A percentile compares a stretch with the other conserved stretches of the same genome.
Evolutionary conservation across 192 early-diverging fungal genomes (phyloP).

Genomic region (Chytriomyces sp.): DNA sequence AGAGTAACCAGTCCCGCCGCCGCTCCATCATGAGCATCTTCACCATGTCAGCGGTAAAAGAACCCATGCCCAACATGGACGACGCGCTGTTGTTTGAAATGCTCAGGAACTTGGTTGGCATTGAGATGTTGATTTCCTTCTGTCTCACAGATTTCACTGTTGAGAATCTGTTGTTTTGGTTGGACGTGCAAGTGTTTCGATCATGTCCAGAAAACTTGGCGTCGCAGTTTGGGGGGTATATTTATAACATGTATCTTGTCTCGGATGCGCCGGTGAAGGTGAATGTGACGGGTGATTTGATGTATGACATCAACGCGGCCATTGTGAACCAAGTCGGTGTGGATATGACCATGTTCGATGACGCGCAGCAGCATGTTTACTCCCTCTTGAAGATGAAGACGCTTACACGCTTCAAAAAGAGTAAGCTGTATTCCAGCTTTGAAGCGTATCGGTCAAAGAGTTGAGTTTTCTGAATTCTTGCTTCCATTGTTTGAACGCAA

Average conservation of each 20-base stretch:
- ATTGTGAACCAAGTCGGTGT: conserved; percentile 27
- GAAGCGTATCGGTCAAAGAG: conserved; percentile 9
- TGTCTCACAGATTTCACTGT: conserved; percentile 74
- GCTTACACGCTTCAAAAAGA: conserved; percentile 74
- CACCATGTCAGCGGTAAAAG: neutral
- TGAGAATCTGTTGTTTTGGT: conserved; percentile 80
- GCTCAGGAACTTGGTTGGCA: conserved; percentile 43
- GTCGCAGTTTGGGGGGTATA: conserved; percentile 51
- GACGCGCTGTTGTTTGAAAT: conserved; percentile 4
- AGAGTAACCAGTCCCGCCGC: neutral
- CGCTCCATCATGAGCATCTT: neutral
- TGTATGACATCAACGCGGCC: conserved; percentile 59
- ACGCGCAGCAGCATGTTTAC: conserved; percentile 77
- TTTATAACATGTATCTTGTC: conserved; percentile 78
- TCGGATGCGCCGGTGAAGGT: conserved; percentile 72
- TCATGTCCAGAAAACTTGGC: conserved; percentile 15
- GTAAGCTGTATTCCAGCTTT: conserved; percentile 52
- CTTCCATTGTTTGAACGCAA: neutral
- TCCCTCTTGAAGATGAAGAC: conserved; percentile 76
- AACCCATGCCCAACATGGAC: conserved; percentile 1
- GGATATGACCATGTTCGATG: conserved; percentile 77
- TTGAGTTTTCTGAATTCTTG: conserved; percentile 4
- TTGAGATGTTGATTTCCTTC: conserved; percentile 57
- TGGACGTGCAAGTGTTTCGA: conserved; percentile 82
- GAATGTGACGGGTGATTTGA: conserved; percentile 72